A percentile compares a stretch with the other conserved stretches of the same genome.
Evolutionary conservation across 2,329 filamentous ascomycete genomes (phyloP).

Genomic region (Fusarium sp.): DNA sequence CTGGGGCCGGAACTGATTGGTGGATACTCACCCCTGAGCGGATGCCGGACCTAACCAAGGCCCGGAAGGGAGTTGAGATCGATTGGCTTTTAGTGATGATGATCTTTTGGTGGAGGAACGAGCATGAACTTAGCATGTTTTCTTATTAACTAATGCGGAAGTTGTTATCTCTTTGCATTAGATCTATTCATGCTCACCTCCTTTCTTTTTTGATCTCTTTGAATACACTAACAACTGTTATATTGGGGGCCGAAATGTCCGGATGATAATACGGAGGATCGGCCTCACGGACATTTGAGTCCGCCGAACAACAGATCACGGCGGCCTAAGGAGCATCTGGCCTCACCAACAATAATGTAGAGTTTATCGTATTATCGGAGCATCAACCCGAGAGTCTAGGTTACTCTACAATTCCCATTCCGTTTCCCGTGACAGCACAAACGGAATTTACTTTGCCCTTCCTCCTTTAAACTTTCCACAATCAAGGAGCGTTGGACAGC

Average conservation of each 20-base stretch:
- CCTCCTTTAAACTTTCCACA: conserved; percentile 4
- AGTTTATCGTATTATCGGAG: background rate
- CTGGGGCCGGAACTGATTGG: conserved; percentile 12
- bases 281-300: conserved; percentile 8
- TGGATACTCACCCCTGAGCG: conserved; percentile 31
- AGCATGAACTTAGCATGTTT: conserved; percentile 1
- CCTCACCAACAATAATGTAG: background rate
- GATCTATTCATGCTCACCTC: background rate
- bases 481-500: conserved; percentile 1
- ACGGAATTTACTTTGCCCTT: background rate
- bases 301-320: conserved; percentile 1
- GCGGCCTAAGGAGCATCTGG: background rate
- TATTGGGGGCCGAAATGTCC: conserved; percentile 1
- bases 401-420: conserved; percentile 23
- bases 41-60: background rate
- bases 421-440: conserved; percentile 20
- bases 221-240: background rate
- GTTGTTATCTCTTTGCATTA: background rate
- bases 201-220: background rate
- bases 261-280: conserved; percentile 4
- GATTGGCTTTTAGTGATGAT: conserved; percentile 10
- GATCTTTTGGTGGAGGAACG: conserved; percentile 5
- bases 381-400: background rate
- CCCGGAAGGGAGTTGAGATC: conserved; percentile 5
- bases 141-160: conserved; percentile 6